Percentiles rank a stretch among this genome's conserved stretches.
These are phyloP conservation scores for Aspergillus terreus DNA, from an alignment of 2,329 filamentous ascomycete species.

Conservation along the genomic window DNA sequence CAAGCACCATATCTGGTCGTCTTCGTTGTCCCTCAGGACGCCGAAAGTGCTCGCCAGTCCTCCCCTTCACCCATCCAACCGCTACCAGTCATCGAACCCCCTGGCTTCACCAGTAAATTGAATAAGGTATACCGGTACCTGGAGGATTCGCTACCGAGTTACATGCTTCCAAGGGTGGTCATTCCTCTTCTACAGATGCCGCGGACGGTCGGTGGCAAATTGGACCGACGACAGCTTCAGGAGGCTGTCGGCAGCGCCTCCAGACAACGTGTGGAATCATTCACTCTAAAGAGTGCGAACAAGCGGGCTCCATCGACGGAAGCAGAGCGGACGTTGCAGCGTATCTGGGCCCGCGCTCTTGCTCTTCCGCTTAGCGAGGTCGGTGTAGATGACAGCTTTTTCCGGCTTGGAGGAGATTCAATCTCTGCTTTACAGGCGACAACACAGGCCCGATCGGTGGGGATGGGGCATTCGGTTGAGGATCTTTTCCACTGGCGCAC, in stretches of 20 bases:
- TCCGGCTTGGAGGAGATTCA: slow-evolving; percentile 23
- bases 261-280: background rate
- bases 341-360: slow-evolving; percentile 8
- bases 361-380: slow-evolving; percentile 1
- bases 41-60: background rate
- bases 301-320: slow-evolving; percentile 2
- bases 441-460: slow-evolving; percentile 5
- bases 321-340: slow-evolving; percentile 2
- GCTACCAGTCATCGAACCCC: background rate
- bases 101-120: background rate
- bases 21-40: background rate
- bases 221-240: slow-evolving; percentile 7
- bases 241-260: slow-evolving; percentile 1
- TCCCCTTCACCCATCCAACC: background rate
- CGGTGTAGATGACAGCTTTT: slow-evolving; percentile 18
- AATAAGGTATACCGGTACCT: background rate
- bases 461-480: slow-evolving; percentile 12
- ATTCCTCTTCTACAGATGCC: slow-evolving; percentile 6
- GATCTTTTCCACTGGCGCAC: slow-evolving; percentile 10
- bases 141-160: slow-evolving; percentile 4
- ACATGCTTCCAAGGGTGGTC: slow-evolving; percentile 9
- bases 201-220: slow-evolving; percentile 5
- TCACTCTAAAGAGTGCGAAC: background rate
- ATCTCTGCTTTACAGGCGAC: slow-evolving; percentile 19
- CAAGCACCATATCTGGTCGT: background rate